phyloP scores from a whole-genome alignment of 768 basidiomycete species.

The Cystoderma amianthinum region DNA sequence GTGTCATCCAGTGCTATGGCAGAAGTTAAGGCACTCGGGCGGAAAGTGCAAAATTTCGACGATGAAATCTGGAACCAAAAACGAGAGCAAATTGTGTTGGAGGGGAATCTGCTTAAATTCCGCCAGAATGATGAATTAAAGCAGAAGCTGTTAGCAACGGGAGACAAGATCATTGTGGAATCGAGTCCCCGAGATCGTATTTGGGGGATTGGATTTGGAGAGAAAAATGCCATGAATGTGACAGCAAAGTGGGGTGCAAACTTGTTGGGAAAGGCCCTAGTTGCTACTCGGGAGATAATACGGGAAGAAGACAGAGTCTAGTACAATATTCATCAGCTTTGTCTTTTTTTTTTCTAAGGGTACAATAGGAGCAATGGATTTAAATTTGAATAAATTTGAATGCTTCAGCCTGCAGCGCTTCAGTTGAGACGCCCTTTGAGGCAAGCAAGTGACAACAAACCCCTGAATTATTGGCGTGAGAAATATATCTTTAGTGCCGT shows the following conservation, averaged over 20 bases:
- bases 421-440: too few relatives aligned
- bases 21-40: constrained; percentile 45
- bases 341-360: not conserved
- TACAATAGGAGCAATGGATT: not conserved
- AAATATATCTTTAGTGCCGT: too few relatives aligned
- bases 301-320: constrained; percentile 15
- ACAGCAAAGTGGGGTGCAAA: constrained; percentile 49
- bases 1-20: constrained; percentile 26
- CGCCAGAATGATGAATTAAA: constrained; percentile 34
- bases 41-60: constrained; percentile 40
- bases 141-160: constrained; percentile 36
- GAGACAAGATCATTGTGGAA: constrained; percentile 42
- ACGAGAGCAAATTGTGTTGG: constrained; percentile 42
- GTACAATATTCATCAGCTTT: not conserved
- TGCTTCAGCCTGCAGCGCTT: too few relatives aligned
- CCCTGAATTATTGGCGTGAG: too few relatives aligned
- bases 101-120: constrained; percentile 52
- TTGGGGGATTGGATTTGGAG: constrained; percentile 58
- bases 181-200: constrained; percentile 54
- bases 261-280: constrained; percentile 43
- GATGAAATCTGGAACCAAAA: constrained; percentile 38
- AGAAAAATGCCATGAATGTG: constrained; percentile 35
- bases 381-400: too few relatives aligned
- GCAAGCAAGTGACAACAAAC: too few relatives aligned
- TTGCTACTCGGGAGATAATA: constrained; percentile 28